These are phyloP conservation scores for Mycena maculata DNA, from an alignment of 768 basidiomycete genomes.

Conservation along the genomic window DNA sequence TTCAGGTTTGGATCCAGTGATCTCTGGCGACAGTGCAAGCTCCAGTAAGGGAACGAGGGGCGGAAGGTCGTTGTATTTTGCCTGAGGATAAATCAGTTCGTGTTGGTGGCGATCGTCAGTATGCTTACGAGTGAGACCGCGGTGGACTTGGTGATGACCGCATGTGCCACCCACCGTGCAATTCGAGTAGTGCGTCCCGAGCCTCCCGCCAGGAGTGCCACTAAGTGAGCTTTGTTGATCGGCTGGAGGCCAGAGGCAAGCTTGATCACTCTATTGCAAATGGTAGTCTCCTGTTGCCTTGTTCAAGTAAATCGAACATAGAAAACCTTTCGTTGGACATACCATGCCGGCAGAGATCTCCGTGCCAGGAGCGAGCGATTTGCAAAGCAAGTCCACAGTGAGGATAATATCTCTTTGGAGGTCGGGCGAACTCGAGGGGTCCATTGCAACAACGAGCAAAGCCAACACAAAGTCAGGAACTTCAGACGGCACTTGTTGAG, in stretches of 20 bases:
- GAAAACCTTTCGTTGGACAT: constrained; percentile 20
- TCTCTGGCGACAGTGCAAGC: constrained; percentile 45
- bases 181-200: constrained; percentile 64
- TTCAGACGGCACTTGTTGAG: constrained; percentile 51
- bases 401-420: constrained; percentile 59
- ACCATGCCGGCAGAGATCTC: constrained; percentile 44
- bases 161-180: constrained; percentile 67
- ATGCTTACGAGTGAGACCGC: constrained; percentile 40
- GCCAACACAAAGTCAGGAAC: constrained; percentile 60
- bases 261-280: constrained; percentile 59
- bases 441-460: constrained; percentile 68
- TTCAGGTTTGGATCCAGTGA: constrained; percentile 34
- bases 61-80: constrained; percentile 56
- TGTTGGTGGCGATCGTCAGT: constrained; percentile 13
- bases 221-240: constrained; percentile 60
- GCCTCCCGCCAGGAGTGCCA: constrained; percentile 64
- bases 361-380: constrained; percentile 49
- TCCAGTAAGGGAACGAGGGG: constrained; percentile 62
- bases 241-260: constrained; percentile 56
- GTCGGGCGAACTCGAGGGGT: constrained; percentile 57
- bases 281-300: constrained; percentile 54
- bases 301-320: constrained; percentile 18
- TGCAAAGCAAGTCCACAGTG: constrained; percentile 61
- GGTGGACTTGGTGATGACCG: constrained; percentile 52
- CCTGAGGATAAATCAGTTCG: constrained; percentile 44